Base-by-base conservation (phyloP, 2,329 filamentous ascomycete species). In the Fusarium sp. region DNA sequence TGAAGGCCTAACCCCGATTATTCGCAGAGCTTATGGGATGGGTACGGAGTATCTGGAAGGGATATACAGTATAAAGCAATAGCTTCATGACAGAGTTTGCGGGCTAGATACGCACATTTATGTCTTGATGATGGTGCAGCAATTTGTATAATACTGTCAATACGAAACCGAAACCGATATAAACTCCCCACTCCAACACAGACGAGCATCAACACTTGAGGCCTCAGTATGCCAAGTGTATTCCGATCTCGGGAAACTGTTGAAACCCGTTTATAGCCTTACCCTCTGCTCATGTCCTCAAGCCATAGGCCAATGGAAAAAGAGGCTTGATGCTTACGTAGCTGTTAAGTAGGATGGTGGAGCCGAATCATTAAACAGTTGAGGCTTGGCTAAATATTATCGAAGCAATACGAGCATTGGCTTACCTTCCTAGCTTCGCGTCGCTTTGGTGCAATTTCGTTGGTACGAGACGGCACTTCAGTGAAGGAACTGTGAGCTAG, bases 371-470 rank as follows among this genome's bases (percentile, higher is more conserved):
- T 37, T 20, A 54, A 49, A 33, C 57, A 35, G 45, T 49, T 62
- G 61, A 68, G 48, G 57, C 66, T 68, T 69, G 66, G 65, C 65
- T 36, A 41, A 51, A 53, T 48, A 62, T 50, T 47, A 53, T 56
- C 36, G 39, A 61, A 60, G 54, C 31, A 66, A 63, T 54, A 68
- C 61, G 61, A 69, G 60, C 37, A 36, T 33, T 43, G 39, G 63
- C 60, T 65, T 51, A 25, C 25, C 25, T 50, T 37, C 49, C 23
- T 59, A 58, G 31, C 42, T 63, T 39, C 35, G 46, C 47, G 61
- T 23, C 29, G 42, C 47, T 41, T 56, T 56, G 59, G 61, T 66
- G 43, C 21, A 63, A 63, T 63, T 50, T 63, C 27, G 43, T 53
- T 66, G 55, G 47, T 58, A 58, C 56, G 47, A 58, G 29, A 37